These are phyloP conservation scores for Rhodotorula sp. DNA, from an alignment of 1,284 basidiomycete species.

Conservation along the genomic window DNA sequence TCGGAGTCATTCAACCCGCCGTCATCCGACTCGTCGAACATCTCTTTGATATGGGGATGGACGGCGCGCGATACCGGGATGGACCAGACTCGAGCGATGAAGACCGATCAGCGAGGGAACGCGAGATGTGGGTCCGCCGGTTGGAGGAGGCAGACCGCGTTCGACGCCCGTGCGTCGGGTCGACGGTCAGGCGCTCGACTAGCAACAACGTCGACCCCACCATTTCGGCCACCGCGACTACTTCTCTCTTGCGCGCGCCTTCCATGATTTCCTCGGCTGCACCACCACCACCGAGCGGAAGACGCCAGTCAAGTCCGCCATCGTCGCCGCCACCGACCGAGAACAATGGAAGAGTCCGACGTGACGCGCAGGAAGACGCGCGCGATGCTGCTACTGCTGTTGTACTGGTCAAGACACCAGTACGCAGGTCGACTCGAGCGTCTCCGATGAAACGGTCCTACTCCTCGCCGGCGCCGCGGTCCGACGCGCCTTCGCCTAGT, in stretches of 20 bases:
- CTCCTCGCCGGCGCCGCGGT: constrained; percentile 3
- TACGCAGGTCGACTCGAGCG: not conserved
- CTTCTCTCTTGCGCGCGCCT: too few species aligned
- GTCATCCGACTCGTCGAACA: not conserved
- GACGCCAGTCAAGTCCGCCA: too few species aligned
- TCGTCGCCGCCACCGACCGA: too few species aligned
- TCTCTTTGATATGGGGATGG: not conserved
- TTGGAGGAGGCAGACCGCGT: constrained; percentile 32
- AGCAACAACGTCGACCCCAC: too few species aligned
- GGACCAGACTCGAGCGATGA: not conserved
- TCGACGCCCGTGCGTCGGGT: not conserved
- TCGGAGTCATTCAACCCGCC: not conserved
- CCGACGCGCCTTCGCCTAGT: constrained; percentile 5
- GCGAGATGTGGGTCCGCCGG: constrained; percentile 15
- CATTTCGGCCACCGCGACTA: too few species aligned
- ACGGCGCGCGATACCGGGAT: not conserved
- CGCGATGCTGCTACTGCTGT: too few species aligned
- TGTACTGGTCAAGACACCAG: not conserved
- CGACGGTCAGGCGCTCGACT: too few species aligned
- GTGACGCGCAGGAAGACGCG: too few species aligned
- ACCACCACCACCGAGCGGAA: too few species aligned
- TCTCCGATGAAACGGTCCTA: not conserved
- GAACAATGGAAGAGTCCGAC: too few species aligned
- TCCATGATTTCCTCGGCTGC: too few species aligned
- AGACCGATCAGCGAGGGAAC: constrained; percentile 12